Conservation (phyloP, 2,329 filamentous ascomycete genomes). For the Rutstroemia sp. region DNA sequence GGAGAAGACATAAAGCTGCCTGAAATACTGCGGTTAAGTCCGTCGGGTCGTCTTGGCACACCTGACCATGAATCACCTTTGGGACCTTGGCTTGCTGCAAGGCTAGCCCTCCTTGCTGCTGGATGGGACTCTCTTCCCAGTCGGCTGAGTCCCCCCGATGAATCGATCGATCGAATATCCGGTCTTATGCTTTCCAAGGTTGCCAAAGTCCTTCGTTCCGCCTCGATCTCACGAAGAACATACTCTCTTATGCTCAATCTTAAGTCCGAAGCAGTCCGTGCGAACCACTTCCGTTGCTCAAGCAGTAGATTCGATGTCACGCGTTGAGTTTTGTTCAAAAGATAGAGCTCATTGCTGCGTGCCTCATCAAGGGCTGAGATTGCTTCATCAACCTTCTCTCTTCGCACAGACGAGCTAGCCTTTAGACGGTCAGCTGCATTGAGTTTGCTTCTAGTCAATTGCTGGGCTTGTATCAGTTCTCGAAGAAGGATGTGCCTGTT, state of each 20-base stretch:
- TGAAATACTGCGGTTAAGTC: constrained; percentile 69
- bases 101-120: constrained; percentile 58
- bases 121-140: constrained; percentile 87
- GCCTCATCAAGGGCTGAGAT: constrained; percentile 86
- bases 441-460: constrained; percentile 73
- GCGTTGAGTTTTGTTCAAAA: constrained; percentile 77
- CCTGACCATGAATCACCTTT: constrained; percentile 99
- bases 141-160: constrained; percentile 80
- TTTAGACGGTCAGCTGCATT: constrained; percentile 85
- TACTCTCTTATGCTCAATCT: constrained; percentile 82
- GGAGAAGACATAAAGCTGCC: constrained; percentile 60
- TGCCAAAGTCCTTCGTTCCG: constrained; percentile 83
- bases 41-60: constrained; percentile 69
- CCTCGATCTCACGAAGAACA: constrained; percentile 89
- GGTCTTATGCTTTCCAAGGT: constrained; percentile 90
- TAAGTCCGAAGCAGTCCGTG: constrained; percentile 77
- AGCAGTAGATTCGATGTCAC: constrained; percentile 84
- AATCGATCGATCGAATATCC: constrained; percentile 88
- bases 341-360: constrained; percentile 68
- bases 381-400: constrained; percentile 97
- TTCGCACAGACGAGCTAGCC: constrained; percentile 74
- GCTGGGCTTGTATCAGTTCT: constrained; percentile 86
- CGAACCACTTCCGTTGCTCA: constrained; percentile 88
- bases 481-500: constrained; percentile 95
- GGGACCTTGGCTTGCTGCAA: constrained; percentile 86